Conservation (phyloP, 2,329 filamentous ascomycete genomes). For the Fusarium stilboides region DNA sequence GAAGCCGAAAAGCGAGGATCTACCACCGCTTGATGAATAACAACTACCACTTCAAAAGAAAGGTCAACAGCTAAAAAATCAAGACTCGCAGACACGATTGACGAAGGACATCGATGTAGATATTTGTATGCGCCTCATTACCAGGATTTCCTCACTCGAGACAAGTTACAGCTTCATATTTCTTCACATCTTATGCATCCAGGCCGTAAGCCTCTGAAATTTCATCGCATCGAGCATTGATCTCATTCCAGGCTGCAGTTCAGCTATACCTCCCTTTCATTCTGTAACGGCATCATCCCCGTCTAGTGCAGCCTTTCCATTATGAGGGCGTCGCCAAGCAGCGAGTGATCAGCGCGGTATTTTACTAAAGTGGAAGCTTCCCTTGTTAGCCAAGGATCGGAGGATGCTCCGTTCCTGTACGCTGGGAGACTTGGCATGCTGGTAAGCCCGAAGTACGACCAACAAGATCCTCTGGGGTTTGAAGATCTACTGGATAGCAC, state of each 20-base stretch:
- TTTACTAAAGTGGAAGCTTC: neutral
- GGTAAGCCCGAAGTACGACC: neutral
- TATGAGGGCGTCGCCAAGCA: neutral
- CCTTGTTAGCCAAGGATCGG: neutral
- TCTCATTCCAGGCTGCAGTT: constrained; percentile 1
- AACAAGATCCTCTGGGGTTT: neutral
- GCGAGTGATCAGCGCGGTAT: neutral
- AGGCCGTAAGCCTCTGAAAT: neutral
- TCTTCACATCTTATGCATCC: neutral
- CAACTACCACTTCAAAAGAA: neutral
- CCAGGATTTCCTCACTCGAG: constrained; percentile 6
- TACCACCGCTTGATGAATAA: neutral
- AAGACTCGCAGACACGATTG: neutral
- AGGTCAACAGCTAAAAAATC: neutral
- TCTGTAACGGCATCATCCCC: neutral
- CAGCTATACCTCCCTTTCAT: neutral
- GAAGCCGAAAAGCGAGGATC: neutral
- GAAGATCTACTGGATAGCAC: neutral
- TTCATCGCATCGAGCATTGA: neutral
- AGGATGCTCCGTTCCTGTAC: neutral
- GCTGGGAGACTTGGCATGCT: neutral
- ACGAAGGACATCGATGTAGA: constrained; percentile 7
- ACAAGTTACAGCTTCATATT: constrained; percentile 1
- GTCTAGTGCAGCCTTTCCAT: neutral
- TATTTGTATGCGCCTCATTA: constrained; percentile 16